Conservation (phyloP, 2,329 filamentous ascomycete genomes). For the Fusarium clavum region DNA sequence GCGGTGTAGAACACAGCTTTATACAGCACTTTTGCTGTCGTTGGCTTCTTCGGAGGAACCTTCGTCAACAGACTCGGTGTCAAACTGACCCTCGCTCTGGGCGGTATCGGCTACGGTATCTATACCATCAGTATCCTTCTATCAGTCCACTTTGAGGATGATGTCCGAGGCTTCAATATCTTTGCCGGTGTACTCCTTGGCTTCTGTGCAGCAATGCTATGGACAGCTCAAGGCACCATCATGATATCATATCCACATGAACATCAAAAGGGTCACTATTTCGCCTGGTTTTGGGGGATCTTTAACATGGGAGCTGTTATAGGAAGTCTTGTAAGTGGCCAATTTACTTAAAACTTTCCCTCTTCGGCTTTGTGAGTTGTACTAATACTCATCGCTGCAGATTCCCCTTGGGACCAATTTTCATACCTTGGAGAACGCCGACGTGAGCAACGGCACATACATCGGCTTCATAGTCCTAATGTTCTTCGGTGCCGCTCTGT, state of each 20-base stretch:
- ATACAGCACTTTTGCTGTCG: constrained; percentile 75
- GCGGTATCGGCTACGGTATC: constrained; percentile 79
- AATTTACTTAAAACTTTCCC: rapidly evolving
- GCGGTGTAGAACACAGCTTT: constrained; percentile 62
- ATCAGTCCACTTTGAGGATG: constrained; percentile 68
- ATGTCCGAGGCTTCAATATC: constrained; percentile 56
- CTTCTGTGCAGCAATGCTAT: constrained; percentile 81
- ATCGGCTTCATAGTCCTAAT: constrained; percentile 87
- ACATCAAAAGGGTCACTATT: constrained; percentile 84
- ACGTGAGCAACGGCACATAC: constrained; percentile 81
- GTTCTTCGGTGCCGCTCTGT: constrained; percentile 74
- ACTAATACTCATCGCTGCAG: constrained; percentile 47
- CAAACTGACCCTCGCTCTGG: constrained; percentile 73
- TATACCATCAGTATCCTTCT: constrained; percentile 74
- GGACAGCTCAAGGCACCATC: constrained; percentile 85
- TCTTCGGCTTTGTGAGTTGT: rapidly evolving
- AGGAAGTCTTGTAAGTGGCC: constrained; percentile 68
- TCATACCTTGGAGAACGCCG: constrained; percentile 10
- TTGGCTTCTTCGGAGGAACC: constrained; percentile 78
- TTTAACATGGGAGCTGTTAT: constrained; percentile 94
- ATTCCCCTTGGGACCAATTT: constrained; percentile 53
- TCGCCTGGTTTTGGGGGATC: constrained; percentile 93
- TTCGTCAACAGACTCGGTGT: constrained; percentile 81
- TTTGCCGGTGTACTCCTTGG: constrained; percentile 82
- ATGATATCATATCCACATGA: constrained; percentile 92